Evolutionary conservation across 805 yeast genomes (phyloP).

Genomic region (Maudiozyma saulgeensis): DNA sequence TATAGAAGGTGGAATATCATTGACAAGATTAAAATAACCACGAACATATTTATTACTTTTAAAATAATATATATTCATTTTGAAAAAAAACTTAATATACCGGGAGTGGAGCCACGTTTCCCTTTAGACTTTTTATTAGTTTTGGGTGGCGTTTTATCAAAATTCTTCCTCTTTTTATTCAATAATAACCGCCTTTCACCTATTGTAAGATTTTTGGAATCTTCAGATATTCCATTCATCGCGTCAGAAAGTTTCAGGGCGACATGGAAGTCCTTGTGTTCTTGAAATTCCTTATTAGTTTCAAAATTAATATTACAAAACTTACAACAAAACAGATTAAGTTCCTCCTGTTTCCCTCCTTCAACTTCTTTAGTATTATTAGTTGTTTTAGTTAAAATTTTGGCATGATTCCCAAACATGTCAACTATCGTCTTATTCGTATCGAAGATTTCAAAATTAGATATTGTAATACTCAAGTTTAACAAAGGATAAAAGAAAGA

Average conservation of each 20-base stretch:
- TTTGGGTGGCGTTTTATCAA: background rate
- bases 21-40: too few species aligned
- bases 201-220: conserved; percentile 17
- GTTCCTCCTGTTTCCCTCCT: background rate
- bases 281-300: conserved; percentile 21
- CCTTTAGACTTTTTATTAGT: background rate
- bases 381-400: background rate
- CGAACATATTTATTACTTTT: too few species aligned
- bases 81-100: background rate
- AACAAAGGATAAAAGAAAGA: conserved; percentile 38
- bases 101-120: background rate
- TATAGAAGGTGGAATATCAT: too few species aligned
- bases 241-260: conserved; percentile 42
- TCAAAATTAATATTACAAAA: conserved; percentile 16
- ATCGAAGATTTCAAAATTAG: conserved; percentile 42
- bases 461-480: conserved; percentile 41
- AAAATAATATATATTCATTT: background rate
- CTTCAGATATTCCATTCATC: conserved; percentile 29
- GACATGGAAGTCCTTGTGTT: conserved; percentile 47
- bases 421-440: conserved; percentile 26
- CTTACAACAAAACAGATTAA: conserved; percentile 9
- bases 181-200: conserved; percentile 25
- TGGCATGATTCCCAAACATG: conserved; percentile 24
- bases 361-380: background rate
- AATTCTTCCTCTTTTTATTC: background rate